Conservation (phyloP, 495 filamentous ascomycete species). For the Neurospora sp. region DNA sequence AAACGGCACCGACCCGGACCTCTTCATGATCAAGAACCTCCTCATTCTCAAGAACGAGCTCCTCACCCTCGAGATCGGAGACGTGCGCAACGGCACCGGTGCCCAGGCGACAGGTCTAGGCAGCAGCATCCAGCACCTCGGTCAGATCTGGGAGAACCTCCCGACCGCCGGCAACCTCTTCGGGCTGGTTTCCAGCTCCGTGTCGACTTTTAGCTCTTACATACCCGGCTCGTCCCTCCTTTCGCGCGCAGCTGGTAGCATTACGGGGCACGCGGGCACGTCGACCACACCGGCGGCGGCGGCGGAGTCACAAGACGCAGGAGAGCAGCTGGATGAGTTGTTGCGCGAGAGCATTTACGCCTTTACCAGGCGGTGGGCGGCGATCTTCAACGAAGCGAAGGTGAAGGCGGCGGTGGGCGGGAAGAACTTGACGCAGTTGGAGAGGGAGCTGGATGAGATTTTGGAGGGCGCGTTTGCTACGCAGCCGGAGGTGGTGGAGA, state of each 20-base stretch:
- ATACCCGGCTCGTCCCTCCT: constrained; percentile 25
- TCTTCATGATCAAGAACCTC: constrained; percentile 87
- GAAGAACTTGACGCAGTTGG: constrained; percentile 29
- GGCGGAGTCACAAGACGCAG: constrained; percentile 46
- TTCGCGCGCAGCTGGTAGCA: not conserved
- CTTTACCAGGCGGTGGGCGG: constrained; percentile 57
- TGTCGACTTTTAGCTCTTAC: constrained; percentile 21
- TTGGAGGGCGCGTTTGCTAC: constrained; percentile 34
- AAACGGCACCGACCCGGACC: constrained; percentile 49
- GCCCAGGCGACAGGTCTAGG: not conserved
- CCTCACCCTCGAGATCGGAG: constrained; percentile 85
- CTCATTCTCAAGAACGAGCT: constrained; percentile 87
- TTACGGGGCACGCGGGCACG: not conserved
- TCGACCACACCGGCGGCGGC: not conserved
- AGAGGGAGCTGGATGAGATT: constrained; percentile 38
- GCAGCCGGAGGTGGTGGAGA: constrained; percentile 37
- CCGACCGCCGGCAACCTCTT: constrained; percentile 31
- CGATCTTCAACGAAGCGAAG: constrained; percentile 27
- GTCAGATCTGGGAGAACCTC: constrained; percentile 67
- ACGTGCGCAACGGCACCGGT: constrained; percentile 58
- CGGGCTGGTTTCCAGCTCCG: constrained; percentile 26
- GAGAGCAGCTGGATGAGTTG: constrained; percentile 71
- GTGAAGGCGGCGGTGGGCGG: constrained; percentile 20
- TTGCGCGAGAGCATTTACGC: constrained; percentile 70
- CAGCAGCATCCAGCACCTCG: constrained; percentile 50